Evolutionary conservation across 2,329 filamentous ascomycete species (phyloP), one percentile per base, ranked within the genome.

Genomic region (Trichoderma polysporum): DNA sequence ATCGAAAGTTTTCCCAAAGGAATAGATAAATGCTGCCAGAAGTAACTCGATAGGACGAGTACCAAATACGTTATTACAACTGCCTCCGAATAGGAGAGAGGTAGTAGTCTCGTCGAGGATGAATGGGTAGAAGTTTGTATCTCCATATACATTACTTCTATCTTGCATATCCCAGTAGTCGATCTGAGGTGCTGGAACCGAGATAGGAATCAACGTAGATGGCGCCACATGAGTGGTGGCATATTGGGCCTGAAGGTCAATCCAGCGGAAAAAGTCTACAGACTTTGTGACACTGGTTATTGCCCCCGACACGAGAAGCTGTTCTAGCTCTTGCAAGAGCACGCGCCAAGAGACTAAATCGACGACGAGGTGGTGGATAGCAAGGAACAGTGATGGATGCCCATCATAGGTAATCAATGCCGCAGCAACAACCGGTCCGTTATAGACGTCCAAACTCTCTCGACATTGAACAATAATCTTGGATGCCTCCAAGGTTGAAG

Each of bases 1-100:
- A 0, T 59, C 5, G 66, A 79, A 79, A 0, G 66, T 64, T 4
- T 45, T 29, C 6, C 22, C 39, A 54, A 78, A 78, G 0, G 69
- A 72, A 29, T 69, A 60, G 4, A 74, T 53, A 1, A 76, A 49
- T 8, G 74, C 73, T 12, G 75, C 70, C 10, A 70, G 27, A 29
- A 70, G 27, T 1, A 70, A 50, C 33, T 70, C 69, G 3, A 70
- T 22, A 0, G 69, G 69, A 1, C 62, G 63, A 6, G 69, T 69
- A 3, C 50, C 29, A 17, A 69, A 68, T 0, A 33, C 45, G 9
- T 61, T 17, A 31, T 68, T 33, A 9, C 31, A 33, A 33, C 58
- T 59, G 3, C 22, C 25, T 17, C 53, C 65, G 31, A 69, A 49
- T 0, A 69, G n/a, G 2, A 49, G 22, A 8, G 68, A 50, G 15